Conservation (phyloP, 306 rosid genomes). For the Trifolium fragiferum region DNA sequence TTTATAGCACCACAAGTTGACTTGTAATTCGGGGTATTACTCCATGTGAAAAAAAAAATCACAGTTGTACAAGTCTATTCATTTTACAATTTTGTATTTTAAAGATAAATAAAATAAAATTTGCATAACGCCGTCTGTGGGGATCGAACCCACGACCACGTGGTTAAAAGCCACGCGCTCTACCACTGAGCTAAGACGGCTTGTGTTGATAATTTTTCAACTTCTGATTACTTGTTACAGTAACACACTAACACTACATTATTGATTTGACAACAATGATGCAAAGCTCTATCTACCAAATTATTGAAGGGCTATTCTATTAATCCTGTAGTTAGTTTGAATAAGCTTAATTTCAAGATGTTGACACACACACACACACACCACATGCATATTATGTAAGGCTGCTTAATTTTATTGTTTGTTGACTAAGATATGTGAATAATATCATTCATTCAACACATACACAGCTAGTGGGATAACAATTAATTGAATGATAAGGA, state of each 20-base stretch:
- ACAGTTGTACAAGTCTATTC: too few species aligned
- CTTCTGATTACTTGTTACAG: too few species aligned
- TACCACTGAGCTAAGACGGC: conserved; percentile 19
- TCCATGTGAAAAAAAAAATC: too few species aligned
- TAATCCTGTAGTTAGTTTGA: neutral
- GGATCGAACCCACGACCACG: conserved; percentile 25
- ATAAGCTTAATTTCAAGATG: neutral
- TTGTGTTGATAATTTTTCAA: neutral
- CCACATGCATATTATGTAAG: neutral
- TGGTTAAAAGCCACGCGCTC: conserved; percentile 24
- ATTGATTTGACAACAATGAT: too few species aligned
- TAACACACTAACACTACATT: too few species aligned
- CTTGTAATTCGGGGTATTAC: too few species aligned
- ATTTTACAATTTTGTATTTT: too few species aligned
- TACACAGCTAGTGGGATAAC: neutral
- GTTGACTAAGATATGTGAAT: neutral
- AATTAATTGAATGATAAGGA: neutral
- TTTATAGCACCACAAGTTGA: neutral
- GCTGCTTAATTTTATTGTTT: neutral
- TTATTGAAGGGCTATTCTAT: neutral
- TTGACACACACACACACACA: neutral
- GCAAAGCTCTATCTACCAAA: too few species aligned
- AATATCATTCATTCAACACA: neutral
- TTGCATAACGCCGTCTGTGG: neutral
- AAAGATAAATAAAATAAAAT: too few species aligned